These are phyloP conservation scores for Dactylellina parvicollis DNA, from an alignment of 2,329 filamentous ascomycete genomes.

Conservation along the genomic window DNA sequence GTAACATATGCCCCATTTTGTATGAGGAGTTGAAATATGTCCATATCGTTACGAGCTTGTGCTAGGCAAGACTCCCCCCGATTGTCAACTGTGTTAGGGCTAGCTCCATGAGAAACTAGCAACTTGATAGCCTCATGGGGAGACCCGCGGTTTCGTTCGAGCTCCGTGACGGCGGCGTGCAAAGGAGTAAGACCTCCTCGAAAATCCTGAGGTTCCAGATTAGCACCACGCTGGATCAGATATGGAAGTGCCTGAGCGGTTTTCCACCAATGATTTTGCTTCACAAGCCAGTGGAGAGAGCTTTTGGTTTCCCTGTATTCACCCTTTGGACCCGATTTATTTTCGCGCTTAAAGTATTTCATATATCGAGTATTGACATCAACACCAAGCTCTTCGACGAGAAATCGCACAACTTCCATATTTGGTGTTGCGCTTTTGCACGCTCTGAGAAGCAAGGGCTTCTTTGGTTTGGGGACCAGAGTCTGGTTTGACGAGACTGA, in stretches of 20 bases:
- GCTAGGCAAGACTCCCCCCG: neutral
- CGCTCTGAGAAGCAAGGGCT: constrained; percentile 6
- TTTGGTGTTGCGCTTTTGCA: constrained; percentile 2
- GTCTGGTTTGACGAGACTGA: too few relatives aligned
- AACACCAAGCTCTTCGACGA: constrained; percentile 8
- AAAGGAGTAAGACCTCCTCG: neutral
- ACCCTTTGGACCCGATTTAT: too few relatives aligned
- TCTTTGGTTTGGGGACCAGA: neutral
- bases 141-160: neutral
- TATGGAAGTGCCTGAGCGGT: constrained; percentile 12
- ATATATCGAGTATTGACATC: constrained; percentile 9
- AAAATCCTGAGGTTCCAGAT: neutral
- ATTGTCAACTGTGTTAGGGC: neutral
- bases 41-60: neutral
- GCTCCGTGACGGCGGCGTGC: neutral
- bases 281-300: neutral
- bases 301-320: neutral
- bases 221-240: neutral
- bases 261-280: constrained; percentile 16
- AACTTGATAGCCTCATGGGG: constrained; percentile 1
- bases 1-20: constrained; percentile 4
- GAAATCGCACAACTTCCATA: constrained; percentile 14
- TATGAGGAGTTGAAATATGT: neutral
- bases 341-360: neutral
- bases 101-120: neutral